Conservation (phyloP, 371 early-diverging fungal genomes). For the Mortierella sp. region DNA sequence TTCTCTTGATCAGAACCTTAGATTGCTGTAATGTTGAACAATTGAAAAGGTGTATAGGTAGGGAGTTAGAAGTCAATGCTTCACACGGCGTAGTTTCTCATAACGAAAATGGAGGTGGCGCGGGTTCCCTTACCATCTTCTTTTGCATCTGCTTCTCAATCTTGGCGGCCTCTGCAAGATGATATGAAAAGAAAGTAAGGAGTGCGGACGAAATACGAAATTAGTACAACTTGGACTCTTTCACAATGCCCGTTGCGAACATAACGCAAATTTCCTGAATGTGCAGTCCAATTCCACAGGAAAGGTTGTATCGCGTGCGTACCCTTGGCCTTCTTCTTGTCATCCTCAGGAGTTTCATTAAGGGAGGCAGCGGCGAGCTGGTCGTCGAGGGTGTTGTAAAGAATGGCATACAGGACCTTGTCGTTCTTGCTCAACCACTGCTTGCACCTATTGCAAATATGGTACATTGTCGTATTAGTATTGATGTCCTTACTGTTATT, state of each 20-base stretch:
- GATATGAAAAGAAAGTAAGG: background rate
- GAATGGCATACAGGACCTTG: constrained; percentile 51
- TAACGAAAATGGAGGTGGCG: background rate
- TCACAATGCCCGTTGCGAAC: background rate
- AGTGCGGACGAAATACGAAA: background rate
- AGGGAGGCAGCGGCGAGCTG: constrained; percentile 45
- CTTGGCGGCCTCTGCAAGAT: constrained; percentile 73
- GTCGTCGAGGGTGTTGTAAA: constrained; percentile 62
- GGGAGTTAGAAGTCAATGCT: background rate
- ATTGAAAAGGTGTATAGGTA: background rate
- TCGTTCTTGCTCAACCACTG: constrained; percentile 80
- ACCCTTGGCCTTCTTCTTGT: constrained; percentile 63
- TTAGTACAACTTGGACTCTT: background rate
- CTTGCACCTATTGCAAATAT: constrained; percentile 67
- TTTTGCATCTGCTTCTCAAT: constrained; percentile 81
- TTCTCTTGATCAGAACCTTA: constrained; percentile 80
- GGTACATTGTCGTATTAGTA: background rate
- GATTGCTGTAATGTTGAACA: constrained; percentile 50
- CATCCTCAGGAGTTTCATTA: constrained; percentile 39
- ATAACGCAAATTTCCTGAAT: background rate
- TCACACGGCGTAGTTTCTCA: background rate
- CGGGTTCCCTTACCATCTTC: constrained; percentile 69
- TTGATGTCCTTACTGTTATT: background rate
- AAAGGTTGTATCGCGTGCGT: constrained; percentile 38
- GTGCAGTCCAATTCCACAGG: constrained; percentile 18